Evolutionary conservation across 83 land plant species (phyloP).

Genomic region (Larix sibirica): DNA sequence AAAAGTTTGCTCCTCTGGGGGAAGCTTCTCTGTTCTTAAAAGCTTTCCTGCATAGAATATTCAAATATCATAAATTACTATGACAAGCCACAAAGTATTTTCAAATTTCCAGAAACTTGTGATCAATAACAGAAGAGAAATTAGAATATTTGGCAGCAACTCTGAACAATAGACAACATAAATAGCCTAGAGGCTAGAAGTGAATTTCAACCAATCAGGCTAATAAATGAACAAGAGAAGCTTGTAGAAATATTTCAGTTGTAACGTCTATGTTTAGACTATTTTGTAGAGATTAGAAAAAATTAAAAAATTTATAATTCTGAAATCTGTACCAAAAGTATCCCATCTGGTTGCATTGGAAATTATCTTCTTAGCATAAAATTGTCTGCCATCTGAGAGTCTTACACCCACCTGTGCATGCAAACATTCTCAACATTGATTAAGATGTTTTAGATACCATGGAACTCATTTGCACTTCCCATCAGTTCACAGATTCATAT

Average conservation of each 20-base stretch:
- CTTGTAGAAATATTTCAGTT: too few relatives aligned
- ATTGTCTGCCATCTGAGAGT: constrained; percentile 79
- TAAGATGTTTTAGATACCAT: not conserved
- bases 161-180: not conserved
- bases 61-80: not conserved
- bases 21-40: constrained; percentile 62
- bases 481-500: constrained; percentile 10
- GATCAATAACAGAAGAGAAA: not conserved
- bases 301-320: not conserved
- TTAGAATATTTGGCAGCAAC: not conserved
- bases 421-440: constrained; percentile 12
- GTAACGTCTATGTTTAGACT: not conserved
- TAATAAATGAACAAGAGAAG: too few relatives aligned
- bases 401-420: constrained; percentile 81
- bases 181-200: not conserved
- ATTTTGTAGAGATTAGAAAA: not conserved
- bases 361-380: constrained; percentile 77
- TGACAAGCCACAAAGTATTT: not conserved
- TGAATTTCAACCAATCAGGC: too few relatives aligned
- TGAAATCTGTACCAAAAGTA: constrained; percentile 74
- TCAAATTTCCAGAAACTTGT: not conserved
- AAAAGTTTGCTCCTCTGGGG: constrained; percentile 86
- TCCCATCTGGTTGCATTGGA: constrained; percentile 99
- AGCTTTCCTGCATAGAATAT: constrained; percentile 60
- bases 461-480: not conserved